Base-by-base conservation (phyloP, 148 eudicot genomes). In the Suaeda aralocaspica region DNA sequence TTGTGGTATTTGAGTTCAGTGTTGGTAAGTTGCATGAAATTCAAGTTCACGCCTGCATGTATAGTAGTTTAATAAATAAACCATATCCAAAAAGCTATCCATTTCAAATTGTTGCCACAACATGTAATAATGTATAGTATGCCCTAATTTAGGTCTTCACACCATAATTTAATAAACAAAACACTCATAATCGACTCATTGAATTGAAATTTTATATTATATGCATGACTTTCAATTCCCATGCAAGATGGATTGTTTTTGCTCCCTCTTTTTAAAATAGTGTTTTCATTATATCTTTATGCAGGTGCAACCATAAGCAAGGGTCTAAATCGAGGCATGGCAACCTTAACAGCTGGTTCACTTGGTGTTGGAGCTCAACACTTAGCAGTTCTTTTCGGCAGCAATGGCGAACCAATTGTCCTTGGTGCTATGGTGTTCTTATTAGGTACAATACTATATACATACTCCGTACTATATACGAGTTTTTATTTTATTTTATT, bases 251-350 rank as follows among this genome's bases (percentile, higher is more conserved):
- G 9, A n/a, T n/a, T n/a, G n/a, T n/a, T n/a, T n/a, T n/a, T n/a
- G n/a, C 13, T 11, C 13, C 11, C 11, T 42, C 9, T 42, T 42
- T 14, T 42, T 42, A 2, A 2, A 3, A 9, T 42, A 48, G 16
- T 15, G 18, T 48, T 11, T 0, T 48, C 6, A 9, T 25, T 28
- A 25, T 14, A 14, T 46, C 10, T 44, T 5, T 13, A 30, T 29
- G 7, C 60, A 82, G 85, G 85, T 50, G 85, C 70, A 29, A 82
- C 85, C 9, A 59, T 82, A 51, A 77, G 82, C 18, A 82, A 79
- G 67, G 82, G 82, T 49, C 59, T 82, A 28, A 82, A 82, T 25
- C 69, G 85, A 57, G 75, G 74, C 16, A 66, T 69, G 30, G 85
- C 82, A 75, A 82, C 85, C 58, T 53, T 79, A 45, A 30, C 71